These are phyloP conservation scores for Purpureocillium takamizusanense DNA, from an alignment of 2,329 filamentous ascomycete species.

Conservation along the genomic window DNA sequence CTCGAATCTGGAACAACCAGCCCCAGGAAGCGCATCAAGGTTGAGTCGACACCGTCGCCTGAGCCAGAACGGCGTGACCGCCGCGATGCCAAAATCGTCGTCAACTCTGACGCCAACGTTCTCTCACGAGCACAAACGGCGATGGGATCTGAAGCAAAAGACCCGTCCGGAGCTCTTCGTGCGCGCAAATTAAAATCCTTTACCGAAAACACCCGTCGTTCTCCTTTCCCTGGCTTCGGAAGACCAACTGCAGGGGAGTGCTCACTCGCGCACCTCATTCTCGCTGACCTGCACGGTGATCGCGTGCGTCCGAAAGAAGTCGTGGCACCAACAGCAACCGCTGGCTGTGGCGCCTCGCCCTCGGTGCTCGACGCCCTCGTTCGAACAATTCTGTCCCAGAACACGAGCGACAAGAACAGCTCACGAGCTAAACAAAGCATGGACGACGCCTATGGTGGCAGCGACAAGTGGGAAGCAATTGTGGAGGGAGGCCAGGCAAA, in stretches of 20 bases:
- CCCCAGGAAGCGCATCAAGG: constrained; percentile 5
- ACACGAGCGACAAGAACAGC: constrained; percentile 45
- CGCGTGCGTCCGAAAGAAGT: constrained; percentile 51
- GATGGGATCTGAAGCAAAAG: no score
- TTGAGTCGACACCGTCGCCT: background rate
- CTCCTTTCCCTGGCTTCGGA: constrained; percentile 60
- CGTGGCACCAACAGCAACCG: constrained; percentile 51
- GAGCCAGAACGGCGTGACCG: no score
- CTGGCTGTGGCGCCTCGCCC: constrained; percentile 48
- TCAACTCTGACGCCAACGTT: constrained; percentile 3
- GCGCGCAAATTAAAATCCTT: constrained; percentile 35
- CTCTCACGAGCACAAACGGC: no score
- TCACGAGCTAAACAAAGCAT: constrained; percentile 47
- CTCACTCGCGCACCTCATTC: constrained; percentile 54
- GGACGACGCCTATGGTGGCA: constrained; percentile 32
- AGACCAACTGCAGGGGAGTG: constrained; percentile 62
- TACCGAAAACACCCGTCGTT: constrained; percentile 25
- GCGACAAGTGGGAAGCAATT: constrained; percentile 33
- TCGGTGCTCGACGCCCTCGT: constrained; percentile 43
- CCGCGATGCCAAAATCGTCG: background rate
- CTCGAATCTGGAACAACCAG: background rate
- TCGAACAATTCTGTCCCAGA: constrained; percentile 43
- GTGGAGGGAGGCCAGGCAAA: constrained; percentile 26
- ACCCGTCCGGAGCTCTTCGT: constrained; percentile 19
- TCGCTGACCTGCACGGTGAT: constrained; percentile 57